Base-by-base conservation (phyloP, 352 stramenopile species). In the Pythium aristosporum region DNA sequence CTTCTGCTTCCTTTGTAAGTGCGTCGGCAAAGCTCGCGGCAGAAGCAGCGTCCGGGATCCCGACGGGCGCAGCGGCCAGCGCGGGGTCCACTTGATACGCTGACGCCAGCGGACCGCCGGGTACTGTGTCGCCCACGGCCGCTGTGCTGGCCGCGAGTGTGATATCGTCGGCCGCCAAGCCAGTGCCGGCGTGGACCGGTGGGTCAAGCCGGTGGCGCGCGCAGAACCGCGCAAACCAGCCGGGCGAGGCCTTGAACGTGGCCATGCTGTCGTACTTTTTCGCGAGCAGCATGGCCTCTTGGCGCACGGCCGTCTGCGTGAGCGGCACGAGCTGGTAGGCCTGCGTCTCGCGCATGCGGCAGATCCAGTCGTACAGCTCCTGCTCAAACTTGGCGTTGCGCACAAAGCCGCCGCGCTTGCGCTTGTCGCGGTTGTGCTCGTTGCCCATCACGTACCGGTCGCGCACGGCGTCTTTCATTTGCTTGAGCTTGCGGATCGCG, bases 151-250 rank as follows among this genome's bases (percentile, higher is more conserved):
- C 50, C 16, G 44, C 62, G 18, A 64, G 21, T 20, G 64, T 60
- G 58, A 71, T 54, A 36, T 71, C 64, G 21, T 60, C 61, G 18
- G 57, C 18, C 7, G 54, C 12, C 21, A 36, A 36, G 48, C 47
- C 62, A 12, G 34, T 39, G 6, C 34, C 34, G 34, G 68, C 54
- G 61, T 61, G 71, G 39, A 86, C 76, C 21, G 82, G 79, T 30
- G 86, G 83, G 53, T 93, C 84, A 23, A 96, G 70, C 51, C 81
- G 81, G 57, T 96, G 85, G 25, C 87, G 82, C 55, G 87, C 92
- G 71, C 87, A 96, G 66, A 94, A 96, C 61, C 87, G 85, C 60
- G 85, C 82, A 61, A 94, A 96, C 87, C 87, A 96, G 28, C 87
- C 87, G 0, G 85, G 84, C 7, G 87, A 94, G 5, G 87, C 87